These are phyloP conservation scores for Yamagishiella unicocca DNA, from an alignment of 139 green algal genomes.

Conservation along the genomic window DNA sequence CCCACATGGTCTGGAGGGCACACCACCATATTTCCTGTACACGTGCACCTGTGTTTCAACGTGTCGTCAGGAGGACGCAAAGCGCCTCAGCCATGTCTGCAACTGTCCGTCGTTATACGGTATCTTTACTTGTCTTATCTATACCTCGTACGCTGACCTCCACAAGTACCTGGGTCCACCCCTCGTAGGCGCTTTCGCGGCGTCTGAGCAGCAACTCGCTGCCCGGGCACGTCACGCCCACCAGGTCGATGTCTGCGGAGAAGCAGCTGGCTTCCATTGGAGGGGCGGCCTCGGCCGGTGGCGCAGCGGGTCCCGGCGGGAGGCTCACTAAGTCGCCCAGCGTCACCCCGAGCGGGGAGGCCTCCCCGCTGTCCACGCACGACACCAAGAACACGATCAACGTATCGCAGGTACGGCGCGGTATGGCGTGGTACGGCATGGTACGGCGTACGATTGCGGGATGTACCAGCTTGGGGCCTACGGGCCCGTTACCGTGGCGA, in stretches of 20 bases:
- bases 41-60: not conserved
- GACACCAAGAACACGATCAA: constrained; percentile 52
- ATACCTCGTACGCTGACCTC: not conserved
- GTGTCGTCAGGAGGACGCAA: not conserved
- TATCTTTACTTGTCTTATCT: no score
- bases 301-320: not conserved
- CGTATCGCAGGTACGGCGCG: constrained; percentile 21
- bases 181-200: constrained; percentile 6
- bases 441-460: no score
- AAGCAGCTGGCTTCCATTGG: not conserved
- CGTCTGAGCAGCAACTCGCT: constrained; percentile 12
- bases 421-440: no score
- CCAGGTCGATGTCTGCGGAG: not conserved
- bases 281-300: not conserved
- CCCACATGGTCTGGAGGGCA: not conserved
- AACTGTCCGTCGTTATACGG: no score
- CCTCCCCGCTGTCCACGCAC: constrained; percentile 14
- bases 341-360: not conserved
- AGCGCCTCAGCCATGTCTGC: not conserved
- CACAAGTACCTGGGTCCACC: not conserved
- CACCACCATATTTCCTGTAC: not conserved
- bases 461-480: no score
- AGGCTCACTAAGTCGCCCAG: not conserved
- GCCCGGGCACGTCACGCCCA: not conserved
- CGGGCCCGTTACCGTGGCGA: no score